Percentiles rank a stretch among this genome's conserved stretches.
Evolutionary conservation across 257 asterid genomes (phyloP).

Genomic region (Solanum tarijense): DNA sequence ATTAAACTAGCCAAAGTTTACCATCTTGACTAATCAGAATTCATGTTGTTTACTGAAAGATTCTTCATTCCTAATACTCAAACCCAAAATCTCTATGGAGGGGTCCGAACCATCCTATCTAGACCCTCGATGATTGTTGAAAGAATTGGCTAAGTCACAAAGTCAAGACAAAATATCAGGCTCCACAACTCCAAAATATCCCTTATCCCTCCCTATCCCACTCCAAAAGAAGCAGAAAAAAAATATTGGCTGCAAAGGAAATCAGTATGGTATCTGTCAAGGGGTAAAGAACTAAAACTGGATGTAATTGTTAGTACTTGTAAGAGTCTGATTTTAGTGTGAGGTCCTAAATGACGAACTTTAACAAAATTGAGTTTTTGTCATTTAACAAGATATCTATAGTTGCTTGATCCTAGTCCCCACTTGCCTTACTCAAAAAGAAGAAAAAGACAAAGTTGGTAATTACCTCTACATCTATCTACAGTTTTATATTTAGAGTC

Average conservation of each 20-base stretch:
- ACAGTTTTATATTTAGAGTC: not conserved
- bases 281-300: not conserved
- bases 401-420: not conserved
- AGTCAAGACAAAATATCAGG: not conserved
- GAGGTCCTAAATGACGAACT: constrained; percentile 7
- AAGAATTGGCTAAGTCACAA: not conserved
- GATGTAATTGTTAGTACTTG: not conserved
- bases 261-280: not conserved
- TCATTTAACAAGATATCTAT: not conserved
- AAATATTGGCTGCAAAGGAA: not conserved
- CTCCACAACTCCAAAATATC: not conserved
- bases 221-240: not conserved
- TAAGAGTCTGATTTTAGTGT: not conserved
- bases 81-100: not conserved
- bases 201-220: not conserved
- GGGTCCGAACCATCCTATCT: not conserved
- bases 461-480: not conserved
- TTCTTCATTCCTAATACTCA: not conserved
- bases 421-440: not conserved
- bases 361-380: constrained; percentile 9
- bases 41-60: not conserved
- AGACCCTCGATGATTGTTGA: not conserved
- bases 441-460: not conserved
- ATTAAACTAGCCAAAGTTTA: not conserved
- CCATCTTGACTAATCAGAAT: not conserved